These are phyloP conservation scores for Xylaria venustula DNA, from an alignment of 495 filamentous ascomycete species.

Conservation along the genomic window DNA sequence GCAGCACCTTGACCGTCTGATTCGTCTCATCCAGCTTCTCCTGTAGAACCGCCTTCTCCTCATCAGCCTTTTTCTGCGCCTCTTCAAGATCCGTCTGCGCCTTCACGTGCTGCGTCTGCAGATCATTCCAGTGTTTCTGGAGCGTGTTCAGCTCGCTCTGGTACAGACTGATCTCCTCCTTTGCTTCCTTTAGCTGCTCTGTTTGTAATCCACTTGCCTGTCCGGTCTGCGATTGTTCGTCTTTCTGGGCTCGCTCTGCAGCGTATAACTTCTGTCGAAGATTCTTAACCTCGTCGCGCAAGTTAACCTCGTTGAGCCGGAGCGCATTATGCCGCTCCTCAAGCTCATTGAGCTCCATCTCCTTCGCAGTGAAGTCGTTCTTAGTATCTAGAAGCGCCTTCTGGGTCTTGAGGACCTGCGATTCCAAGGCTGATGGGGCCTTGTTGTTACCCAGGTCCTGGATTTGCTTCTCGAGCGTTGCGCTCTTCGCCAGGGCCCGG, in stretches of 20 bases:
- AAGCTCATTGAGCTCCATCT: background rate
- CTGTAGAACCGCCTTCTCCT: constrained; percentile 18
- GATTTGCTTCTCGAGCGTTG: background rate
- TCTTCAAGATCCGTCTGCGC: constrained; percentile 13
- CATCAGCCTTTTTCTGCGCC: constrained; percentile 6
- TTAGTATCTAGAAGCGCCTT: background rate
- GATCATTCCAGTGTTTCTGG: constrained; percentile 1
- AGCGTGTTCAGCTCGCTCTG: background rate
- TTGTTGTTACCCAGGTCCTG: background rate
- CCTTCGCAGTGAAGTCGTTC: background rate
- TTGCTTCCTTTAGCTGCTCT: background rate
- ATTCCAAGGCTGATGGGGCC: background rate
- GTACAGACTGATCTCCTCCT: background rate
- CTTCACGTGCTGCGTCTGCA: background rate
- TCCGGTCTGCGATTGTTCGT: too few relatives aligned
- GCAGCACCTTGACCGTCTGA: constrained; percentile 11
- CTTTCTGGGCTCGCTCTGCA: background rate
- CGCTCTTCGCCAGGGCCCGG: background rate
- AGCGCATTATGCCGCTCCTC: background rate
- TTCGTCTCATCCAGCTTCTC: constrained; percentile 8
- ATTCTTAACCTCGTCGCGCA: background rate
- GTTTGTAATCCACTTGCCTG: background rate
- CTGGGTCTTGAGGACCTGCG: background rate
- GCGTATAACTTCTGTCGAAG: background rate
- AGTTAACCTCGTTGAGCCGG: background rate